Evolutionary conservation across 2,329 filamentous ascomycete genomes (phyloP), one percentile per base, ranked within the genome.

Genomic region (Botrytis aclada): DNA sequence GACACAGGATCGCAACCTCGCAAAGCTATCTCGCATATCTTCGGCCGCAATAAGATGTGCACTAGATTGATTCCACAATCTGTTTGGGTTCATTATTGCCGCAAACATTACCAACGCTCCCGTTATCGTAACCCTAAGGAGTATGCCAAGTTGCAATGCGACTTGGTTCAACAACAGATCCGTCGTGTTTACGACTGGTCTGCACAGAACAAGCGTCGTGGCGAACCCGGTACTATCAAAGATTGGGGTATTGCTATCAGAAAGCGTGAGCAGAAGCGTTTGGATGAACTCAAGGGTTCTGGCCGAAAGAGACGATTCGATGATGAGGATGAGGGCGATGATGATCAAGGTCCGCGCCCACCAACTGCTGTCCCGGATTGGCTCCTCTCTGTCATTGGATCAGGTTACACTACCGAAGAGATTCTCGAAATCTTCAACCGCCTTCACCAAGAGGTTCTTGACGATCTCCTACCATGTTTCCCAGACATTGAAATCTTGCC

Each of bases 1-100:
- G 85, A 87, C 63, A 90, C 88, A 0, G 85, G 85, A 6, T 89
- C 88, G 8, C 85, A 88, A 72, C 86, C 87, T 37, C 88, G 93
- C 65, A 95, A 95, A 82, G 89, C 91, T 8, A 91, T 95, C 74
- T 94, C 92, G 0, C 92, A 96, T 79, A 88, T 95, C 72, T 95
- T 95, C 77, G 93, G 93, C 34, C 88, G 93, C 54, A 96, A 96
- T 84, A 96, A 96, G 82, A 85, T 88, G 12, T 91, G 89, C 78
- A 96, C 93, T 0, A 87, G 90, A 47, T 85, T 86, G 62, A 93
- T 96, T 66, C 92, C 92, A 0, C 83, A 87, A 9, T 82, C 88
- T 34, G 87, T 93, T 3, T 95, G 92, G 92, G 88, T 93, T 0
- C 88, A 91, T 78, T 91, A 89, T 80, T 96, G 93, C 81, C 88